Evolutionary conservation across 169 alveolate species (phyloP).

Genomic region (Plasmodium ovale): DNA sequence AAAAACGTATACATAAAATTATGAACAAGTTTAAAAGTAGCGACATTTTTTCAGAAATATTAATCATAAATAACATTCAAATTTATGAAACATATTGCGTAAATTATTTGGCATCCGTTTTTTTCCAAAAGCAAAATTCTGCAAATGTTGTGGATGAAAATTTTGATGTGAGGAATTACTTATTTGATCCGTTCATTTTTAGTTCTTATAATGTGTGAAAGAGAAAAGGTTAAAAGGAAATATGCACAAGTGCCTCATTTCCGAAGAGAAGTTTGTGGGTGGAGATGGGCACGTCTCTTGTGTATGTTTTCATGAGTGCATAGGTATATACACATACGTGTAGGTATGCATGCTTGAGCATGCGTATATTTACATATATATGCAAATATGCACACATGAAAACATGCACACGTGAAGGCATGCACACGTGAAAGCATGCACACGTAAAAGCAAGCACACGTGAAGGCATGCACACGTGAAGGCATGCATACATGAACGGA

Average conservation of each 20-base stretch:
- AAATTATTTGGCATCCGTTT: constrained; percentile 75
- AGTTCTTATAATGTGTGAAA: constrained; percentile 23
- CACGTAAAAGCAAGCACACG: no score
- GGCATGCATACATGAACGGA: no score
- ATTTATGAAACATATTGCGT: constrained; percentile 74
- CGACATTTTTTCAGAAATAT: constrained; percentile 47
- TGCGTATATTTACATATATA: no score
- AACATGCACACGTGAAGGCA: no score
- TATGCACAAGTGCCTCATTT: not conserved
- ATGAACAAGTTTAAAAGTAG: constrained; percentile 58
- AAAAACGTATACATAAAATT: constrained; percentile 67
- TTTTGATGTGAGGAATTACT: constrained; percentile 59
- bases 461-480: no score
- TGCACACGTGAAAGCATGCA: no score
- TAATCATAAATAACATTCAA: constrained; percentile 66
- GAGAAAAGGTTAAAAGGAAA: not conserved
- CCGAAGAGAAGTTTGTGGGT: not conserved
- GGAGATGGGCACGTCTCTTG: not conserved
- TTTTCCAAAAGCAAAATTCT: constrained; percentile 37
- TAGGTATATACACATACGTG: not conserved
- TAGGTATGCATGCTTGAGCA: no score
- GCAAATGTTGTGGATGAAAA: constrained; percentile 15
- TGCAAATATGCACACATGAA: no score
- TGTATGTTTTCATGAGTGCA: no score
- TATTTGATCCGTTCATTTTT: constrained; percentile 71